phyloP scores from a whole-genome alignment of 139 green algal genomes.

The Limnomonas spitsbergensis region DNA sequence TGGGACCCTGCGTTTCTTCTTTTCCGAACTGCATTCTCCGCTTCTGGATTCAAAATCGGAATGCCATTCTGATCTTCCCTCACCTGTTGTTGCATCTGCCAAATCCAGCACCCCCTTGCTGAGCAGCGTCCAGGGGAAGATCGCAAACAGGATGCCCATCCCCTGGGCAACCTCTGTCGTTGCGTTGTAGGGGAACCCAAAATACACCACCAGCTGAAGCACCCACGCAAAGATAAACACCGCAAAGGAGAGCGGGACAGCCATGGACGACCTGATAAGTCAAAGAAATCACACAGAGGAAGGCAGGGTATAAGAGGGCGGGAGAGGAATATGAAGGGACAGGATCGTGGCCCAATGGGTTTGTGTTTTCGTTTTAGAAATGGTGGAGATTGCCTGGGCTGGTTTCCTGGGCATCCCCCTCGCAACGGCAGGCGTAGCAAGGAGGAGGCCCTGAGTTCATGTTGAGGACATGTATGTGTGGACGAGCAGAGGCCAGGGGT shows the following conservation, averaged over 20 bases:
- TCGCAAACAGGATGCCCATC: slow-evolving; percentile 43
- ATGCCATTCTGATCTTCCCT: too few relatives aligned
- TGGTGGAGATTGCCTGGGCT: too few relatives aligned
- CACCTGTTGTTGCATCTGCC: slow-evolving; percentile 44
- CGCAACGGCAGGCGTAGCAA: too few relatives aligned
- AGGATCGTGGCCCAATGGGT: too few relatives aligned
- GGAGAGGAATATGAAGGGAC: not conserved
- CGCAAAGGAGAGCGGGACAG: slow-evolving; percentile 32
- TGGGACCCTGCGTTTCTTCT: too few relatives aligned
- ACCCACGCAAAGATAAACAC: slow-evolving; percentile 41
- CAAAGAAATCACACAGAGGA: not conserved
- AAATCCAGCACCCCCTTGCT: slow-evolving; percentile 72
- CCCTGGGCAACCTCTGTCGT: not conserved
- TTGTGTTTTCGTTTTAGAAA: not conserved
- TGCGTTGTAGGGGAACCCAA: slow-evolving; percentile 34
- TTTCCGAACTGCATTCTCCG: too few relatives aligned
- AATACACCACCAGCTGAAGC: slow-evolving; percentile 40
- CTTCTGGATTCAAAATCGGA: too few relatives aligned
- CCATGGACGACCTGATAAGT: not conserved
- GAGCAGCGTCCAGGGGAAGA: slow-evolving; percentile 77
- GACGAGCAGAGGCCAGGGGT: too few relatives aligned
- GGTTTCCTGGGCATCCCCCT: too few relatives aligned
- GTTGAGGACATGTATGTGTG: too few relatives aligned
- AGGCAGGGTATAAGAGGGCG: not conserved
- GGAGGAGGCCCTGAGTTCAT: too few relatives aligned